phyloP scores from a whole-genome alignment of 2,329 filamentous ascomycete species.

The Ophiostoma quercus region DNA sequence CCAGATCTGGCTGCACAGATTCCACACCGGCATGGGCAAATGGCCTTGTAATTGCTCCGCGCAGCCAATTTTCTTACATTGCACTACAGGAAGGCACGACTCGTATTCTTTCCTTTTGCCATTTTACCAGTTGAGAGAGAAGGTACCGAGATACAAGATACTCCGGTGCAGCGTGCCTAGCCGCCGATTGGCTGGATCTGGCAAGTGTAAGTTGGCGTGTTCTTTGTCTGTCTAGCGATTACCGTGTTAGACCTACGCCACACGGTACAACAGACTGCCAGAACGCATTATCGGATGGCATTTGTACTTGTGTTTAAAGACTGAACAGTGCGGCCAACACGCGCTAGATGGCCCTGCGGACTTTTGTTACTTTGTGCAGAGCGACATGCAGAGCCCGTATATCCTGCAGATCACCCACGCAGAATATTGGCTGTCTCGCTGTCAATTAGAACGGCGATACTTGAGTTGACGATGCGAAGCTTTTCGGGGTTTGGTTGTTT shows the following conservation, averaged over 20 bases:
- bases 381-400: not conserved
- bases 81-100: not conserved
- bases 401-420: not conserved
- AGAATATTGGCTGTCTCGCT: not conserved
- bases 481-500: not conserved
- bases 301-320: not conserved
- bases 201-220: not conserved
- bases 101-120: not conserved
- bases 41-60: slow-evolving; percentile 2
- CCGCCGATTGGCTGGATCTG: not conserved
- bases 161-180: not conserved
- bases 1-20: not conserved
- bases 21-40: not conserved
- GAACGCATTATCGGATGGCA: no score
- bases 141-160: not conserved
- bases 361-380: not conserved
- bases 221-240: not conserved
- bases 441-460: no score
- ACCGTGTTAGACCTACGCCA: not conserved
- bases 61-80: not conserved
- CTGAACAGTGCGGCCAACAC: not conserved
- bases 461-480: not conserved
- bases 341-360: not conserved
- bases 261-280: not conserved
- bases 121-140: not conserved